A percentile compares a stretch with the other conserved stretches of the same genome.
phyloP scores from a whole-genome alignment of 163 green algal genomes.

The Chlorella variabilis region DNA sequence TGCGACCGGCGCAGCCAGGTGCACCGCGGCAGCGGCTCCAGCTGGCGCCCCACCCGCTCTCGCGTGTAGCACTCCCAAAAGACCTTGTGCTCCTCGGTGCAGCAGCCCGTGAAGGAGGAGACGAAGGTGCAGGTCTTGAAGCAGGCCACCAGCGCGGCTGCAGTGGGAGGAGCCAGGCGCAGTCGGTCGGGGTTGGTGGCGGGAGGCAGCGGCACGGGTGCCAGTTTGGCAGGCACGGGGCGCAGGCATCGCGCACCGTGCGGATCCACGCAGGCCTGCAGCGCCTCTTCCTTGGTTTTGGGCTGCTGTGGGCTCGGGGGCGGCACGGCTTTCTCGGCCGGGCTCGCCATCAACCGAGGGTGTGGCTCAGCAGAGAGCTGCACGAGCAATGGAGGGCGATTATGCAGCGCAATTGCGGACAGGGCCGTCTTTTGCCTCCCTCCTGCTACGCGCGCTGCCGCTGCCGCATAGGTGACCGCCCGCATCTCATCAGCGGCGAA shows the following conservation, averaged over 20 bases:
- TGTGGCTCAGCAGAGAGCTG: too few species aligned
- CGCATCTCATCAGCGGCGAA: too few species aligned
- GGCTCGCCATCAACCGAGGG: neutral
- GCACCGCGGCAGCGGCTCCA: neutral
- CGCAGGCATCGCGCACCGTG: slow-evolving; percentile 4
- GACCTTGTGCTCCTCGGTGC: slow-evolving; percentile 46
- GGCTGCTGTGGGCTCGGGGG: neutral
- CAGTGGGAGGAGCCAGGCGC: neutral
- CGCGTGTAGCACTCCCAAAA: slow-evolving; percentile 62
- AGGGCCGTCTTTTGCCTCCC: too few species aligned
- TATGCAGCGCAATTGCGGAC: too few species aligned
- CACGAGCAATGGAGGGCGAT: too few species aligned
- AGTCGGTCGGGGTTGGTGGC: neutral
- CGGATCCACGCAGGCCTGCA: slow-evolving; percentile 31
- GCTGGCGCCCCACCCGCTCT: slow-evolving; percentile 46
- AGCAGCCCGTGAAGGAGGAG: slow-evolving; percentile 42
- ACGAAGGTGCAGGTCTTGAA: slow-evolving; percentile 44
- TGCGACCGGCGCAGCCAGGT: too few species aligned
- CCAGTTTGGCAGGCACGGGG: too few species aligned
- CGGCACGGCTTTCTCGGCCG: too few species aligned
- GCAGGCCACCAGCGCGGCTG: slow-evolving; percentile 52
- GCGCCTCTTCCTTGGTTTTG: slow-evolving; percentile 42
- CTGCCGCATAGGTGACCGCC: too few species aligned
- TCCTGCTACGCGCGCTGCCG: too few species aligned
- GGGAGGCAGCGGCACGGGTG: neutral